These are phyloP conservation scores for Quercus engelmannii DNA, from an alignment of 306 rosid genomes.

Conservation along the genomic window DNA sequence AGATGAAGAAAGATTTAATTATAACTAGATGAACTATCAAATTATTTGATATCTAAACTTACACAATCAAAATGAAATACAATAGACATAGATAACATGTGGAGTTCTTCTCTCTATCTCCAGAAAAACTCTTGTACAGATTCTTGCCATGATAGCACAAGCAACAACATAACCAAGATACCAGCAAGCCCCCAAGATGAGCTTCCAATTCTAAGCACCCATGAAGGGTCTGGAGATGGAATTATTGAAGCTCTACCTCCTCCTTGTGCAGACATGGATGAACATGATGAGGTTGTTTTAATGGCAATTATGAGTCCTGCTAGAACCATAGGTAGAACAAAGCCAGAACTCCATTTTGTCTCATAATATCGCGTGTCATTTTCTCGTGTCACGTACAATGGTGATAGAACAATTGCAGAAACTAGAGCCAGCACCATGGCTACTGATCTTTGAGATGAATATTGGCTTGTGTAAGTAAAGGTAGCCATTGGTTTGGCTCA, in stretches of 20 bases:
- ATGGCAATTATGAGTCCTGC: slow-evolving; percentile 75
- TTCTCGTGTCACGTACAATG: slow-evolving; percentile 38
- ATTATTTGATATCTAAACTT: slow-evolving; percentile 10
- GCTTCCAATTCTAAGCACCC: slow-evolving; percentile 76
- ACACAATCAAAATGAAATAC: neutral
- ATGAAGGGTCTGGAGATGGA: slow-evolving; percentile 63
- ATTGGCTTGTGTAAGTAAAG: slow-evolving; percentile 33
- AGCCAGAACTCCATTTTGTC: slow-evolving; percentile 65
- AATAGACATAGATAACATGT: neutral
- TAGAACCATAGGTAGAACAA: slow-evolving; percentile 77
- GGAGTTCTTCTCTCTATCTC: slow-evolving; percentile 42
- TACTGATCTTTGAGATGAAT: slow-evolving; percentile 64
- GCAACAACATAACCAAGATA: slow-evolving; percentile 58
- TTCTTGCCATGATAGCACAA: slow-evolving; percentile 70
- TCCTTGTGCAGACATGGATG: slow-evolving; percentile 10
- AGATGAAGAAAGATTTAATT: neutral
- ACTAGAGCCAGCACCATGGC: slow-evolving; percentile 71
- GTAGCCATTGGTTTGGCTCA: slow-evolving; percentile 42
- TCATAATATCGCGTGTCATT: slow-evolving; percentile 43
- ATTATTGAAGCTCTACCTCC: slow-evolving; percentile 30
- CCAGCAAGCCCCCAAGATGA: slow-evolving; percentile 78
- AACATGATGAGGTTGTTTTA: slow-evolving; percentile 53
- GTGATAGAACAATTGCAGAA: slow-evolving; percentile 65
- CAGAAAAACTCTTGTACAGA: slow-evolving; percentile 66
- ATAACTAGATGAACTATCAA: neutral